phyloP scores from a whole-genome alignment of 1,284 basidiomycete genomes.

The Exobasidium rhododendri region DNA sequence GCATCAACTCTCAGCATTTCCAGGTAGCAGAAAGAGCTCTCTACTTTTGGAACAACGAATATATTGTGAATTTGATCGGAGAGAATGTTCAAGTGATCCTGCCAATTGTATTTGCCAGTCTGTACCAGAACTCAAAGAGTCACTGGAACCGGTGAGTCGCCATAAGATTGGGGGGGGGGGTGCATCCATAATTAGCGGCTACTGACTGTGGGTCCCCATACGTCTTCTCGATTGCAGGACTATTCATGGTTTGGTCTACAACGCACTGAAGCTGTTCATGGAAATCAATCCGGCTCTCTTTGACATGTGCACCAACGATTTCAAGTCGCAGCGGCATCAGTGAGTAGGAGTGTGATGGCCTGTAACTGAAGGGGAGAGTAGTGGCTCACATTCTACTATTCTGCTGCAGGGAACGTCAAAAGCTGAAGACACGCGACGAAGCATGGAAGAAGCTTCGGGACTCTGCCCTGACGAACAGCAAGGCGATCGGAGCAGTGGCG shows the following conservation, averaged over 20 bases:
- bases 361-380: no score
- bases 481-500: slow-evolving; percentile 33
- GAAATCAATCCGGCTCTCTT: slow-evolving; percentile 96
- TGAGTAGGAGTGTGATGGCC: no score
- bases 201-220: no score
- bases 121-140: slow-evolving; percentile 92
- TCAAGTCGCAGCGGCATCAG: slow-evolving; percentile 75
- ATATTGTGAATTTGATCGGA: slow-evolving; percentile 98
- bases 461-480: slow-evolving; percentile 45
- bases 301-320: slow-evolving; percentile 88
- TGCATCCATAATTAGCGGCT: no score
- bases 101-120: slow-evolving; percentile 94
- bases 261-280: slow-evolving; percentile 97
- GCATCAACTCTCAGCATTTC: slow-evolving; percentile 99
- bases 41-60: slow-evolving; percentile 75
- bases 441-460: slow-evolving; percentile 47
- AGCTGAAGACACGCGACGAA: slow-evolving; percentile 40
- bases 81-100: slow-evolving; percentile 86
- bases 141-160: slow-evolving; percentile 99
- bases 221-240: no score
- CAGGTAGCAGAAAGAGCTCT: slow-evolving; percentile 62
- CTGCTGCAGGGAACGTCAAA: slow-evolving; percentile 45
- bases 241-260: slow-evolving; percentile 98
- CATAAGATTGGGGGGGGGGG: no score
- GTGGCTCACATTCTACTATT: slow-evolving; percentile 10